Conservation (phyloP, 2,329 filamentous ascomycete genomes). For the Trichoderma sp. region DNA sequence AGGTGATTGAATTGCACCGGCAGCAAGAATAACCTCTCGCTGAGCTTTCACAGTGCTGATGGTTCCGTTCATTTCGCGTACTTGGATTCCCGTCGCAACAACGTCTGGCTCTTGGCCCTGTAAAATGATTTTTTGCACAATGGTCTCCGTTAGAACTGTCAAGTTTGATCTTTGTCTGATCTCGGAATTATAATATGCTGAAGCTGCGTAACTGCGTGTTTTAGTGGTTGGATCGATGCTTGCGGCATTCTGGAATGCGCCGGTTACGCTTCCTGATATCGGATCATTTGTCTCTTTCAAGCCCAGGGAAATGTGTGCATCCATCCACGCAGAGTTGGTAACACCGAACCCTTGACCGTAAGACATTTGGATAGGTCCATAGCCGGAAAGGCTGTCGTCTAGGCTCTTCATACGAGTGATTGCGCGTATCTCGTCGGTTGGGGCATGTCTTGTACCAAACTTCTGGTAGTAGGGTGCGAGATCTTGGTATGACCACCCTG, state of each 20-base stretch:
- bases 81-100: not conserved
- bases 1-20: not conserved
- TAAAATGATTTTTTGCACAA: not conserved
- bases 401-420: not conserved
- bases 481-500: not conserved
- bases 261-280: not conserved
- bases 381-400: not conserved
- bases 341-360: not conserved
- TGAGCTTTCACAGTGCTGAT: not conserved
- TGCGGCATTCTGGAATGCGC: not conserved
- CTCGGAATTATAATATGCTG: not conserved
- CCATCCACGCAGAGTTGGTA: not conserved
- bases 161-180: not conserved
- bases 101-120: not conserved
- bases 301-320: not conserved
- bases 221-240: not conserved
- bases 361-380: not conserved
- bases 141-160: not conserved
- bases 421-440: not conserved
- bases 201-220: not conserved
- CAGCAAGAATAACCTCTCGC: not conserved
- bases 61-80: not conserved
- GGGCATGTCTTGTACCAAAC: not conserved
- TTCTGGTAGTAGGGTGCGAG: not conserved
- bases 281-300: not conserved